Evolutionary conservation across 2,329 filamentous ascomycete species (phyloP), one percentile per base, ranked within the genome.

Genomic region (Diaporthe caulivora): DNA sequence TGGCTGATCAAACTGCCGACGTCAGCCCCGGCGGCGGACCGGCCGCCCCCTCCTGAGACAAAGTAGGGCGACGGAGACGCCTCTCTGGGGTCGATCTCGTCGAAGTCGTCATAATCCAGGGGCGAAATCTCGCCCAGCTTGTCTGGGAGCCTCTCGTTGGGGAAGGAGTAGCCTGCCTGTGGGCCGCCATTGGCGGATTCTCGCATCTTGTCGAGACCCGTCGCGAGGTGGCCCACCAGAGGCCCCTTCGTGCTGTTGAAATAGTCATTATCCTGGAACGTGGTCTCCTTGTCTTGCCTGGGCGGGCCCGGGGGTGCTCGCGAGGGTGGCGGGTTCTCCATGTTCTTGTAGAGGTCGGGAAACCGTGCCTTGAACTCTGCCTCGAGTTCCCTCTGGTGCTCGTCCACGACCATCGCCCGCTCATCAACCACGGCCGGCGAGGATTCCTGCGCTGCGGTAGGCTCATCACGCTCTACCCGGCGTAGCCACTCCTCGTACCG

Each of bases 21-120:
- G 37, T 71, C 55, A n/a, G 44, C 18, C 55, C 31, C 69, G 17
- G n/a, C 72, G 53, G 37, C 68, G 18, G 34, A 72, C 75, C 26
- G 78, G 78, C 10, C 79, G 78, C 10, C 79, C 78, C 67, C 74
- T 77, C 62, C 78, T 74, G 64, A 79, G 44, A 87, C 84, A 42
- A 89, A 83, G 74, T 87, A 85, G 70, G 83, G 82, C n/a, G 88
- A 83, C 79, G 87, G 83, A 53, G 85, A 83, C 10, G 84, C 85
- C 76, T 86, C 71, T 51, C 74, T 87, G 21, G 83, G 79, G 40
- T 85, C 84, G 76, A 85, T 85, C 54, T 84, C 84, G 51, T 84
- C 82, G 37, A 80, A 81, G 49, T 80, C 79, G 31, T 80, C 80
- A 13, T 77, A 75, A 44, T 74, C 70, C 17, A 70, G 55, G 2